These are phyloP conservation scores for Brettanomyces naardenensis DNA, from an alignment of 805 yeast genomes.

Conservation along the genomic window DNA sequence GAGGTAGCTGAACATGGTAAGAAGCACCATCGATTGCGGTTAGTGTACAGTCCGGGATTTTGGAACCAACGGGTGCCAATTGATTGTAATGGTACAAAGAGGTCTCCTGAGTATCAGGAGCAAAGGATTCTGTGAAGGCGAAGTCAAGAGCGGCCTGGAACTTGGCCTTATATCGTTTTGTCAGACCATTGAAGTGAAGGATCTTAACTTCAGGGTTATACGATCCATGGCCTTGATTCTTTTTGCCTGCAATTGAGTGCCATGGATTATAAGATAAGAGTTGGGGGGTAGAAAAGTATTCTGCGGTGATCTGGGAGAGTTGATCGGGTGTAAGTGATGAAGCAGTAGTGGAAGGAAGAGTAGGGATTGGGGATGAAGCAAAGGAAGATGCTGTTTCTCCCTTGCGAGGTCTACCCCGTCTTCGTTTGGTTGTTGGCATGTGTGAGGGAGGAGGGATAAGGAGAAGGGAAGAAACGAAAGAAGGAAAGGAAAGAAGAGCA, in stretches of 20 bases:
- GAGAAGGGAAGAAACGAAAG: too few species aligned
- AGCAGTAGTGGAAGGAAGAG: too few species aligned
- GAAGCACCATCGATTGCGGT: constrained; percentile 4
- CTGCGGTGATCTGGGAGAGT: not conserved
- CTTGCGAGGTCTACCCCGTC: not conserved
- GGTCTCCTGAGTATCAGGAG: constrained; percentile 1
- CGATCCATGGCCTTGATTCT: not conserved
- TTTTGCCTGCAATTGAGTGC: not conserved
- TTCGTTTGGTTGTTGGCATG: not conserved
- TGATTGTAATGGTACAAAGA: not conserved
- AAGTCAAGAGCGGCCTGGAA: not conserved
- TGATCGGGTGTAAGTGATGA: not conserved
- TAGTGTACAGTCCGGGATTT: not conserved
- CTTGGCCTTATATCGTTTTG: constrained; percentile 3
- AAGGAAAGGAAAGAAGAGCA: too few species aligned
- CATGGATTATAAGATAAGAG: constrained; percentile 3
- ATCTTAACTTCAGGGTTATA: constrained; percentile 10
- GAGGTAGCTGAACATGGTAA: constrained; percentile 6
- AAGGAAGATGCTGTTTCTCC: not conserved
- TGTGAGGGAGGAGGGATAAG: too few species aligned
- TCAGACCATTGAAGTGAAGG: constrained; percentile 13
- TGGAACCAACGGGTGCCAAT: not conserved
- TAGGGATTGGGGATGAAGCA: not conserved
- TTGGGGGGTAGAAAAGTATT: not conserved
- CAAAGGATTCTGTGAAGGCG: not conserved